Base-by-base conservation (phyloP, 106 monocot genomes). In the Dioscorea dumetorum region DNA sequence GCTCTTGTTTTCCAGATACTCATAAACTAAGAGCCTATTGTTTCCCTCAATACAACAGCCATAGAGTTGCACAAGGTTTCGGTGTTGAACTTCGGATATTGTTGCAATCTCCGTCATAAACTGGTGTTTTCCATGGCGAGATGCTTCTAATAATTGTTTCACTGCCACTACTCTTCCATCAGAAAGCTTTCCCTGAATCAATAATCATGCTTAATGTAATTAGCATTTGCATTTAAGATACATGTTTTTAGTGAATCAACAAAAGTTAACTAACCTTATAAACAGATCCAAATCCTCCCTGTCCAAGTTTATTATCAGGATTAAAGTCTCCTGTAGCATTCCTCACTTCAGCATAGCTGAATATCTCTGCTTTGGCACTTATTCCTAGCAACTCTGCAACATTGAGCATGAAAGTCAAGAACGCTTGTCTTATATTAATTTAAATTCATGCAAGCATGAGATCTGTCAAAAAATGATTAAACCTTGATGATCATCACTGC, bases 91-190 rank as follows among this genome's bases (percentile, higher is more conserved):
- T 28, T 82, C 69, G 23, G 95, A 97, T 61, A 97, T 97, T 1
- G 80, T 91, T 19, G 74, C 88, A 53, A 97, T 89, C 70, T 97
- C 95, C 35, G 95, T 76, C 69, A 86, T 56, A 56, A 97, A 97
- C 64, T 97, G 85, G 8, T 61, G 66, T 69, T 91, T 97, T 58
- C 91, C 95, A 60, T 97, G 91, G 61, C 69, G 73, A 41, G 88
- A 91, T 51, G 83, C 21, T 41, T 80, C 86, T 58, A 79, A 83
- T 35, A 97, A 79, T 72, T 88, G 88, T 70, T 97, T 97, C 24
- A 91, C 91, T 17, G 88, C 95, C 50, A 97, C 78, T 21, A 75
- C 56, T 53, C 86, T 88, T 73, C 91, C 95, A 78, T 97, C 95
- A 65, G 65, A 61, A 24, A 97, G 69, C 62, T 77, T 79, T 31